Conservation (phyloP, 31 red algal species). For the Asparagopsis taxiformis region DNA sequence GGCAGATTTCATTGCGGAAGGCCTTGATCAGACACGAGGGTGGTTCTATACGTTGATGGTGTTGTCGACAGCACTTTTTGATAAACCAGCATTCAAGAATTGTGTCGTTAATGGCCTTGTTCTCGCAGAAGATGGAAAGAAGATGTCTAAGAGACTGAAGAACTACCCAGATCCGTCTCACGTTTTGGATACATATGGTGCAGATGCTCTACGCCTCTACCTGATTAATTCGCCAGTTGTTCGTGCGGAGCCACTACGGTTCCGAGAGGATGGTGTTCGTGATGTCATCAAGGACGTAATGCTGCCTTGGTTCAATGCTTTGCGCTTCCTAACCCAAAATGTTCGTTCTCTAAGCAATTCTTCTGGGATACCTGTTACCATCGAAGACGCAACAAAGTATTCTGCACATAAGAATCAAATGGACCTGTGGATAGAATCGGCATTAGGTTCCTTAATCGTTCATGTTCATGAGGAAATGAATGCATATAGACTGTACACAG, state of each 20-base stretch:
- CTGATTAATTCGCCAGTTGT: constrained; percentile 98
- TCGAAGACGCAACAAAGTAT: constrained; percentile 17
- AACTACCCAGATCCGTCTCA: constrained; percentile 96
- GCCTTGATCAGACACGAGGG: constrained; percentile 94
- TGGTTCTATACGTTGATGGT: constrained; percentile 99
- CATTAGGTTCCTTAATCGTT: constrained; percentile 68
- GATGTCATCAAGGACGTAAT: constrained; percentile 93
- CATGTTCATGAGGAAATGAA: constrained; percentile 88
- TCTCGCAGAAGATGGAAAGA: constrained; percentile 98
- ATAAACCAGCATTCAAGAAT: constrained; percentile 95
- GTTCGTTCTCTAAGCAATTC: constrained; percentile 31
- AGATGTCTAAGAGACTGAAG: constrained; percentile 98
- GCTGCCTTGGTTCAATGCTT: constrained; percentile 95
- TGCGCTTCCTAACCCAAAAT: constrained; percentile 94
- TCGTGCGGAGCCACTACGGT: constrained; percentile 84
- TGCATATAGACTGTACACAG: constrained; percentile 85
- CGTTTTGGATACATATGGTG: constrained; percentile 79
- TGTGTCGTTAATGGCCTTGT: constrained; percentile 95
- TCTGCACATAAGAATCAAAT: constrained; percentile 45
- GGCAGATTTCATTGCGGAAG: constrained; percentile 93
- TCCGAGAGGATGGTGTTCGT: constrained; percentile 87
- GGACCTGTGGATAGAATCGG: constrained; percentile 93
- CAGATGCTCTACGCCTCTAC: constrained; percentile 95
- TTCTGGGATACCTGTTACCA: constrained; percentile 18
- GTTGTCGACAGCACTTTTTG: constrained; percentile 85